Evolutionary conservation across 352 stramenopile genomes (phyloP).

Genomic region (Halophytophthora polymorphica): DNA sequence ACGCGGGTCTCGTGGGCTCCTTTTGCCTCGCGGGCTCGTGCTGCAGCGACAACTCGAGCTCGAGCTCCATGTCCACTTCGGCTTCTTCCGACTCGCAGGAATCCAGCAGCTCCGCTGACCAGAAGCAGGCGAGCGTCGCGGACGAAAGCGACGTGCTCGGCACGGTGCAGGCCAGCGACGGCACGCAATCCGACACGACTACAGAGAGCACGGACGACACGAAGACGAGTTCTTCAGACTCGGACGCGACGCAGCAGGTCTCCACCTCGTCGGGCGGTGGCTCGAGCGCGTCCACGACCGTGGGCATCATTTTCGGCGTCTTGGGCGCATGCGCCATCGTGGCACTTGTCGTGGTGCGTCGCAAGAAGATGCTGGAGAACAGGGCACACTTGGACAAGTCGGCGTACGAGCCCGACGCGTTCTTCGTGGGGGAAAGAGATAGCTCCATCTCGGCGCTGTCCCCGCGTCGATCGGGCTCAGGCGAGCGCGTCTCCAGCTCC

Average conservation of each 20-base stretch:
- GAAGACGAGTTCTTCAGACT: slow-evolving; percentile 7
- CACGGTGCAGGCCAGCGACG: slow-evolving; percentile 20
- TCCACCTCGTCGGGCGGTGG: slow-evolving; percentile 38
- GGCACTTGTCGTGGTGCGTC: slow-evolving; percentile 46
- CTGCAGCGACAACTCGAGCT: slow-evolving; percentile 40
- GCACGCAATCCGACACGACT: slow-evolving; percentile 2
- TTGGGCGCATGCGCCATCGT: slow-evolving; percentile 40
- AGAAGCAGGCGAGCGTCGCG: slow-evolving; percentile 10
- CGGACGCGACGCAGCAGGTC: slow-evolving; percentile 22
- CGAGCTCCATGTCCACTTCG: too few species aligned
- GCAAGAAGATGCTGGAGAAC: slow-evolving; percentile 54
- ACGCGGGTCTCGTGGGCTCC: slow-evolving; percentile 50
- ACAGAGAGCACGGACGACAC: slow-evolving; percentile 7
- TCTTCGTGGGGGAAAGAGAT: slow-evolving; percentile 17
- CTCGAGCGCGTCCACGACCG: slow-evolving; percentile 34
- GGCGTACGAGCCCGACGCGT: slow-evolving; percentile 29
- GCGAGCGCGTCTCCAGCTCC: slow-evolving; percentile 30
- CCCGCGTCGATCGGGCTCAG: slow-evolving; percentile 20
- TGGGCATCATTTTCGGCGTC: slow-evolving; percentile 48
- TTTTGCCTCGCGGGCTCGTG: slow-evolving; percentile 64
- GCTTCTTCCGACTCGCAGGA: slow-evolving; percentile 7
- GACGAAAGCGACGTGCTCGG: slow-evolving; percentile 24
- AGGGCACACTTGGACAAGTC: slow-evolving; percentile 42
- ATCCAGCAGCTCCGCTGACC: neutral
- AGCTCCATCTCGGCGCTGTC: slow-evolving; percentile 25